These are phyloP conservation scores for Odonthalia washingtoniensis DNA, from an alignment of 31 red algal genomes.

Conservation along the genomic window DNA sequence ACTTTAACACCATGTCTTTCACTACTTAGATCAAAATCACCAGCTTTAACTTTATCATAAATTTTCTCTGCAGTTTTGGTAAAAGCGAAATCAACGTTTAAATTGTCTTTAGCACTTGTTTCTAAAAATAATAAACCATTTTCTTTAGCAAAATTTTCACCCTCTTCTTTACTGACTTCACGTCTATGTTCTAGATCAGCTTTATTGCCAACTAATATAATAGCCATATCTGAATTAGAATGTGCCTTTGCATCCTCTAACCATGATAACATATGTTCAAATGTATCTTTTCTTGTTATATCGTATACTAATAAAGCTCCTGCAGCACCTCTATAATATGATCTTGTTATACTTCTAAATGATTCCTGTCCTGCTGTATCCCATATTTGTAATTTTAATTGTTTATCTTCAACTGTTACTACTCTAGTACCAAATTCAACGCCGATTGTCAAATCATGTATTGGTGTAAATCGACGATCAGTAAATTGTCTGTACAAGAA, in stretches of 20 bases:
- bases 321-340: conserved; percentile 96
- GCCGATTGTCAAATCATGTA: conserved; percentile 98
- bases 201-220: conserved; percentile 97
- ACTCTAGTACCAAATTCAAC: conserved; percentile 97
- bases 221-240: conserved; percentile 86
- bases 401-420: conserved; percentile 89
- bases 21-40: conserved; percentile 83
- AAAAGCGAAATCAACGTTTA: conserved; percentile 93
- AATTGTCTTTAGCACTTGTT: conserved; percentile 88
- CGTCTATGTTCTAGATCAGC: conserved; percentile 94
- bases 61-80: conserved; percentile 71
- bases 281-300: conserved; percentile 95
- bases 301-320: conserved; percentile 97
- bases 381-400: conserved; percentile 96
- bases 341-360: conserved; percentile 91
- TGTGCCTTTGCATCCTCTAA: conserved; percentile 87
- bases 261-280: conserved; percentile 89
- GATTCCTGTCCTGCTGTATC: conserved; percentile 99
- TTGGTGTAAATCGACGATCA: conserved; percentile 87
- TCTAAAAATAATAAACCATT: conserved; percentile 95
- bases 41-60: conserved; percentile 92
- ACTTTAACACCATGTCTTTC: conserved; percentile 95
- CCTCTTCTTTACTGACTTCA: conserved; percentile 81
- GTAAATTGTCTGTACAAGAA: conserved; percentile 92
- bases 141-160: conserved; percentile 88